Evolutionary conservation across 2,329 filamentous ascomycete genomes (phyloP).

Genomic region (Alternaria sp.): DNA sequence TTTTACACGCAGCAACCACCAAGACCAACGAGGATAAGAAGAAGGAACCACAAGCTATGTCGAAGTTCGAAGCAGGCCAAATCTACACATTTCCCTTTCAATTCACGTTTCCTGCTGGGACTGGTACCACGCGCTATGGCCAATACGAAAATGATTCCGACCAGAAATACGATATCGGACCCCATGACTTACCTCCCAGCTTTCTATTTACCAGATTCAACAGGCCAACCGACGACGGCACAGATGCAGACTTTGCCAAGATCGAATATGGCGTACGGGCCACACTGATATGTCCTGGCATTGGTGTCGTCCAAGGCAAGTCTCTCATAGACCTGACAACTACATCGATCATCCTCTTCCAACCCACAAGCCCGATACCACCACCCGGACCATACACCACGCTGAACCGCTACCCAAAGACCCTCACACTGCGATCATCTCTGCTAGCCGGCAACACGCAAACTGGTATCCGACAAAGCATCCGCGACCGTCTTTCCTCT

Average conservation of each 20-base stretch:
- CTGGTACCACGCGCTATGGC: constrained; percentile 19
- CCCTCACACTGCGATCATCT: constrained; percentile 27
- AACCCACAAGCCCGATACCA: constrained; percentile 16
- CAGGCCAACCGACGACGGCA: neutral
- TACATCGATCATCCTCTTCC: constrained; percentile 27
- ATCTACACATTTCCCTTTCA: constrained; percentile 31
- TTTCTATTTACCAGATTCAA: constrained; percentile 18
- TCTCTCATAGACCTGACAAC: constrained; percentile 14
- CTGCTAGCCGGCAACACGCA: constrained; percentile 18
- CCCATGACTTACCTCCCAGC: constrained; percentile 35
- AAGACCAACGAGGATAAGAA: neutral
- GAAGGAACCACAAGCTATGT: neutral
- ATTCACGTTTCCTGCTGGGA: constrained; percentile 30
- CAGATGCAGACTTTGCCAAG: constrained; percentile 23
- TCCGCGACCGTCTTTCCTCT: constrained; percentile 32
- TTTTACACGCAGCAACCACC: constrained; percentile 12
- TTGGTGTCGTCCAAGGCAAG: constrained; percentile 15
- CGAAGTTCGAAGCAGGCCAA: constrained; percentile 16
- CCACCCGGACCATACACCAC: constrained; percentile 2
- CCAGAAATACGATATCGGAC: constrained; percentile 21
- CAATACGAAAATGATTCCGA: constrained; percentile 28
- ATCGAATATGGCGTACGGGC: constrained; percentile 33
- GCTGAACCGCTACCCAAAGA: constrained; percentile 14
- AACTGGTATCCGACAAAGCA: constrained; percentile 30
- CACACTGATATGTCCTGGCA: constrained; percentile 24